These are phyloP conservation scores for Lepiota venenata DNA, from an alignment of 768 basidiomycete genomes.

Conservation along the genomic window DNA sequence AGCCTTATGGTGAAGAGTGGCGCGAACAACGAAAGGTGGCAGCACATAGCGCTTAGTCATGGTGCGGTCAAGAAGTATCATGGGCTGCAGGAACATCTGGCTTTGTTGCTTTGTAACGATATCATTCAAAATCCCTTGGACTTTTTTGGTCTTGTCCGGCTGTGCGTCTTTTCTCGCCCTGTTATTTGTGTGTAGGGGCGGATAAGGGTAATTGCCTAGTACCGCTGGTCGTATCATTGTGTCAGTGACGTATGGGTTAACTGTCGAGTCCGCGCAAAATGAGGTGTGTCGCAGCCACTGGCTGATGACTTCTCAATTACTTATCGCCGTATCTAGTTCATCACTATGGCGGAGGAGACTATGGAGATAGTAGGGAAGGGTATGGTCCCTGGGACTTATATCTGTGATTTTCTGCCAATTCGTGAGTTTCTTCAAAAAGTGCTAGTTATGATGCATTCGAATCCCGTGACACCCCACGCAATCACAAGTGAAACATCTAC, in stretches of 20 bases:
- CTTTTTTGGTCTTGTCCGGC: neutral
- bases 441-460: no score
- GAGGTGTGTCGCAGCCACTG: constrained; percentile 48
- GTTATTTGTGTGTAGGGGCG: constrained; percentile 1
- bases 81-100: constrained; percentile 21
- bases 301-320: neutral
- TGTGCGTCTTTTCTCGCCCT: neutral
- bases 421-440: constrained; percentile 33
- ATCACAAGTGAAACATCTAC: no score
- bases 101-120: neutral
- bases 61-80: constrained; percentile 28
- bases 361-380: constrained; percentile 49
- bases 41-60: constrained; percentile 24
- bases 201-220: constrained; percentile 19
- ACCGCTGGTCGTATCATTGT: constrained; percentile 53
- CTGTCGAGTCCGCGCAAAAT: constrained; percentile 43
- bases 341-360: constrained; percentile 34
- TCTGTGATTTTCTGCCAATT: constrained; percentile 37
- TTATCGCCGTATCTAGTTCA: constrained; percentile 19
- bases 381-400: constrained; percentile 44
- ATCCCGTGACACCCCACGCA: no score
- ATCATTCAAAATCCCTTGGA: neutral
- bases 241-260: constrained; percentile 51
- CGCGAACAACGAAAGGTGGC: constrained; percentile 23
- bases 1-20: constrained; percentile 15